Percentiles rank a stretch among this genome's conserved stretches.
Conservation (phyloP, 2,329 filamentous ascomycete species). For the Alternaria gansuensis region DNA sequence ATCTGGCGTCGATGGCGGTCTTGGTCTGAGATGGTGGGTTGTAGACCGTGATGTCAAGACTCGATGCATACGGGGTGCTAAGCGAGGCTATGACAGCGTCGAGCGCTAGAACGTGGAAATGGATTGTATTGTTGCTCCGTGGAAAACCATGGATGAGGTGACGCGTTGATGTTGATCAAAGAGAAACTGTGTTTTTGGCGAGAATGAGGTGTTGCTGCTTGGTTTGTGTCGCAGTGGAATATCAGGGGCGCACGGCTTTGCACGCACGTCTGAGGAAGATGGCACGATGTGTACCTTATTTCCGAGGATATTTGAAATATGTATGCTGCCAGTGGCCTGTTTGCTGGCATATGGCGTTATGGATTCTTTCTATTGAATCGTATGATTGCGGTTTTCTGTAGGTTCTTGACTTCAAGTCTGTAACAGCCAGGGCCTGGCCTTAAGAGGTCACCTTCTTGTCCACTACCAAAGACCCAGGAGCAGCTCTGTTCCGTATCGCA, state of each 20-base stretch:
- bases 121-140: constrained; percentile 24
- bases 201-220: constrained; percentile 4
- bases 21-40: constrained; percentile 9
- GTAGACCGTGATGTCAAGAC: constrained; percentile 26
- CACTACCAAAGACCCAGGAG: too few species aligned
- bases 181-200: constrained; percentile 1
- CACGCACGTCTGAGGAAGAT: neutral
- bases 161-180: constrained; percentile 2
- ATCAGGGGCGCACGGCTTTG: constrained; percentile 18
- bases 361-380: neutral
- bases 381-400: neutral
- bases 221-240: neutral
- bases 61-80: constrained; percentile 23
- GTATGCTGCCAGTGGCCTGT: neutral
- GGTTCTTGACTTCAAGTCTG: neutral
- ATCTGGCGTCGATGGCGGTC: constrained; percentile 2
- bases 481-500: too few species aligned
- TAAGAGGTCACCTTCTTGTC: too few species aligned
- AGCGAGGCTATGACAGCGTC: constrained; percentile 16
- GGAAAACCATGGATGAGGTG: neutral
- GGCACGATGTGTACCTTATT: neutral
- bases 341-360: neutral
- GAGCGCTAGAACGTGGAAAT: neutral
- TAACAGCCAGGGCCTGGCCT: too few species aligned
- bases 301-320: neutral